Evolutionary conservation across 495 filamentous ascomycete species (phyloP), one percentile per base, ranked within the genome.

Genomic region (Penicillium fimorum): DNA sequence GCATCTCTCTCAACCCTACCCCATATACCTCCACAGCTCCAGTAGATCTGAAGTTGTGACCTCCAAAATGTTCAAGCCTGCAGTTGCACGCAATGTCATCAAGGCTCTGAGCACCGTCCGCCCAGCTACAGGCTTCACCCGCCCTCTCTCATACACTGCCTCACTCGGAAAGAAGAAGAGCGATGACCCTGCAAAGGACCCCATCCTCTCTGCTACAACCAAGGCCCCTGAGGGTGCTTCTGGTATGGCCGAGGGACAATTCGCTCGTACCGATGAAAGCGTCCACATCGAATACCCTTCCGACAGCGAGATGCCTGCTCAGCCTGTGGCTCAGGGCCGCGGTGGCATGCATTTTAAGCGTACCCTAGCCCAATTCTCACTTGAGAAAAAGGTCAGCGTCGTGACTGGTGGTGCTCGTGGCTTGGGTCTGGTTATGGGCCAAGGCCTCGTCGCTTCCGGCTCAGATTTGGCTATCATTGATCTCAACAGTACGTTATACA

Each of bases 381-480:
- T 96, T 24, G 87, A 95, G 69, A 86, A 82, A 25, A 86, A 84
- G 62, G 87, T 90, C 6, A 88, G 78, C 24, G 76, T 95, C 6
- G 88, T 96, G 2, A 96, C 91, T 11, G 92, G 92, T 32, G 92
- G 91, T 61, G 91, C 92, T 38, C 78, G 92, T 61, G 91, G 91
- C 5, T 69, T 96, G 62, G 91, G 91, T 47, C 76, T 96, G 61
- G 92, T 96, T 33, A 96, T 97, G 92, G 87, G 84, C 35, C 91
- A 96, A 69, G 92, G 86, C 5, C 82, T 95, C 60, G 87, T 96
- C 27, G 83, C 87, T 12, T 91, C 87, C 53, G 93, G 93, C 30
- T 90, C 90, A 8, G 88, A 96, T 70, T 79, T 96, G 58, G 93
- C 92, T 8, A 88, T 97, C 75, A 89, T 96, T 15, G 92, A 97